Percentiles rank a stretch among this genome's conserved stretches.
Evolutionary conservation across 148 eudicot species (phyloP).

Genomic region (Silene uniflora): DNA sequence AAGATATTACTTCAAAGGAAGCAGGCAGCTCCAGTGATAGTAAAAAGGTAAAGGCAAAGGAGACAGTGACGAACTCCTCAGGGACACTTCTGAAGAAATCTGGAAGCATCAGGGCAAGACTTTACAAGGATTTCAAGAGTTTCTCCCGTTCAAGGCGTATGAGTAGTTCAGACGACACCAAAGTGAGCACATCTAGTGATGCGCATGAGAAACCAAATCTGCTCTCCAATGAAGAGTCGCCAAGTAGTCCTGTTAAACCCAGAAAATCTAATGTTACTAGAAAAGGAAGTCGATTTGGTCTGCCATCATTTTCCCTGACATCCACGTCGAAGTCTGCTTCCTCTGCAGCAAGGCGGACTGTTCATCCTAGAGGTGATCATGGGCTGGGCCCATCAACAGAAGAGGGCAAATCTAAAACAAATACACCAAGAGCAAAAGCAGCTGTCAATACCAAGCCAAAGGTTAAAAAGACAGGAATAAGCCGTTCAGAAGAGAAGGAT

Average conservation of each 20-base stretch:
- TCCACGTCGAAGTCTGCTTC: conserved; percentile 8
- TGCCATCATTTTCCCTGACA: conserved; percentile 17
- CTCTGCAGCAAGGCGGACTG: conserved; percentile 13
- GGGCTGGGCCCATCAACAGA: conserved; percentile 20
- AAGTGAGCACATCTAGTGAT: conserved; percentile 21
- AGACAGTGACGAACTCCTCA: conserved; percentile 23
- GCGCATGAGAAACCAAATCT: conserved; percentile 25
- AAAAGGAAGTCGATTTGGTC: conserved; percentile 20
- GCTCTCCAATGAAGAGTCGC: conserved; percentile 8
- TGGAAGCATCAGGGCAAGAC: conserved; percentile 33
- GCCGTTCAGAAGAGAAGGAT: conserved; percentile 33
- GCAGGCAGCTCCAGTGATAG: conserved; percentile 12
- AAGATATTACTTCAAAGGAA: conserved; percentile 29
- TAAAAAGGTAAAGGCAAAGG: conserved; percentile 32
- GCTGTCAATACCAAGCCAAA: conserved; percentile 22
- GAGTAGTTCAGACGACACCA: conserved; percentile 22
- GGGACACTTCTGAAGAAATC: conserved; percentile 34
- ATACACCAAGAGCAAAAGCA: conserved; percentile 27
- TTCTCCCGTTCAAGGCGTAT: conserved; percentile 25
- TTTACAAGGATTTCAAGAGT: conserved; percentile 30
- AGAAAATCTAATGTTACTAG: conserved; percentile 24
- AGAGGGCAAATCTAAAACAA: conserved; percentile 25
- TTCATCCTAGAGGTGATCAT: conserved; percentile 14
- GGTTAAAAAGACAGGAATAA: conserved; percentile 27
- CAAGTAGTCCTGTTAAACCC: conserved; percentile 13